A percentile compares a stretch with the other conserved stretches of the same genome.
phyloP scores from a whole-genome alignment of 257 asterid genomes.

The Fraxinus excelsior region DNA sequence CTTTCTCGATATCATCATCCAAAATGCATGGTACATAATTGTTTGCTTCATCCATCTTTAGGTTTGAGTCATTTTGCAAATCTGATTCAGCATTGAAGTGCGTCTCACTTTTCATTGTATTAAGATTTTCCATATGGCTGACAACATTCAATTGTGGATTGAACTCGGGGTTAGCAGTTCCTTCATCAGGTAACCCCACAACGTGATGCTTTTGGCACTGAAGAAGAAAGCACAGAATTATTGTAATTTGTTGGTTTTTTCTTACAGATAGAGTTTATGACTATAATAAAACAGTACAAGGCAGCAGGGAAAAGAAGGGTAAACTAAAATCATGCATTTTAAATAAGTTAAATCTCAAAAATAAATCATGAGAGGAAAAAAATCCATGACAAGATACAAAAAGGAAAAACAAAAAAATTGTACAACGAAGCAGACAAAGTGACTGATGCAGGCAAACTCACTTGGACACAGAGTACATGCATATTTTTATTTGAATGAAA shows the following conservation, averaged over 20 bases:
- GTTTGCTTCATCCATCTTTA: constrained; percentile 48
- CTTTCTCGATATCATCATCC: constrained; percentile 69
- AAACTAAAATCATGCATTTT: too few species aligned
- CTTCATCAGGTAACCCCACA: constrained; percentile 23
- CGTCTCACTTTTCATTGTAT: constrained; percentile 42
- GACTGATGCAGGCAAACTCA: too few species aligned
- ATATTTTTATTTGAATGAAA: too few species aligned
- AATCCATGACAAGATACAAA: neutral
- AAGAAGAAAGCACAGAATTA: constrained; percentile 17
- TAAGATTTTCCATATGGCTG: constrained; percentile 35
- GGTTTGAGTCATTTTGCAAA: constrained; percentile 39
- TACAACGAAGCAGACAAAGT: too few species aligned
- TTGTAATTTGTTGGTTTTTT: neutral
- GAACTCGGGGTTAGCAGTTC: constrained; percentile 22
- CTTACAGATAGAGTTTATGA: neutral
- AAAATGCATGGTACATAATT: constrained; percentile 40
- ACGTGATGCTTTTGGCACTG: constrained; percentile 25
- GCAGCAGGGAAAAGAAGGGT: neutral
- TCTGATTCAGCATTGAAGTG: constrained; percentile 42
- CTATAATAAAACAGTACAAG: neutral
- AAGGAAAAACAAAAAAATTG: neutral
- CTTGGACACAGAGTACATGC: too few species aligned
- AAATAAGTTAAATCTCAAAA: neutral
- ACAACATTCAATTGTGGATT: constrained; percentile 16
- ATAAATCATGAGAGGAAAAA: neutral